Conservation (phyloP, 352 stramenopile species). For the Phytopythium delawarense region DNA sequence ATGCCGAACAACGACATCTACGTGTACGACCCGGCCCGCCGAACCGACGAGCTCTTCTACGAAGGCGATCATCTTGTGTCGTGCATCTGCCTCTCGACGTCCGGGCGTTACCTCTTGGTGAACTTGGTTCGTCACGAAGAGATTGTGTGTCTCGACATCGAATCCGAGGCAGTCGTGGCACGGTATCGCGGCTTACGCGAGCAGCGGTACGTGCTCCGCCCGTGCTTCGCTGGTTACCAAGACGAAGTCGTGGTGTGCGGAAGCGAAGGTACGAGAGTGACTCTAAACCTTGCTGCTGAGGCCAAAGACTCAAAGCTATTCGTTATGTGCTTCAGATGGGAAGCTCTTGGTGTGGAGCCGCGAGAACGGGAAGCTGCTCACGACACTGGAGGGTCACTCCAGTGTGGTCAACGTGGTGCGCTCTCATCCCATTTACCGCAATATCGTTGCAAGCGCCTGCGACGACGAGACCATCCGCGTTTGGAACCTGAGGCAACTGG, state of each 20-base stretch:
- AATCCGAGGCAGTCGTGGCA: slow-evolving; percentile 32
- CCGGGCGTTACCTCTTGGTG: slow-evolving; percentile 45
- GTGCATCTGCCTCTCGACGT: slow-evolving; percentile 40
- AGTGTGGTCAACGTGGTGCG: slow-evolving; percentile 71
- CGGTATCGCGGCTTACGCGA: slow-evolving; percentile 55
- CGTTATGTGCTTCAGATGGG: slow-evolving; percentile 34
- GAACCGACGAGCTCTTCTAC: slow-evolving; percentile 58
- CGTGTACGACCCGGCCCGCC: slow-evolving; percentile 51
- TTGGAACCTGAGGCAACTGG: slow-evolving; percentile 25
- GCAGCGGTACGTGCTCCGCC: slow-evolving; percentile 57
- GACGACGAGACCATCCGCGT: slow-evolving; percentile 70
- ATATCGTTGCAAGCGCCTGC: slow-evolving; percentile 63
- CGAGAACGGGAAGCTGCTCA: slow-evolving; percentile 38
- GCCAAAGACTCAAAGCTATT: background rate
- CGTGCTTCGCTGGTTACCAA: slow-evolving; percentile 50
- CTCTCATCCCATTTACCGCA: slow-evolving; percentile 38
- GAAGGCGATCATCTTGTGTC: slow-evolving; percentile 52
- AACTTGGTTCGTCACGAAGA: slow-evolving; percentile 64
- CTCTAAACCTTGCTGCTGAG: background rate
- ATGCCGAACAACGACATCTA: slow-evolving; percentile 51
- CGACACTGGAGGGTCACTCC: slow-evolving; percentile 42
- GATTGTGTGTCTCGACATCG: slow-evolving; percentile 48
- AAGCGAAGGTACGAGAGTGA: slow-evolving; percentile 55
- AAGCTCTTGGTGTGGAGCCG: slow-evolving; percentile 57
- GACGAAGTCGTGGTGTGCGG: slow-evolving; percentile 55